phyloP scores from a whole-genome alignment of 2,329 filamentous ascomycete species.

The Aspergillus felis region DNA sequence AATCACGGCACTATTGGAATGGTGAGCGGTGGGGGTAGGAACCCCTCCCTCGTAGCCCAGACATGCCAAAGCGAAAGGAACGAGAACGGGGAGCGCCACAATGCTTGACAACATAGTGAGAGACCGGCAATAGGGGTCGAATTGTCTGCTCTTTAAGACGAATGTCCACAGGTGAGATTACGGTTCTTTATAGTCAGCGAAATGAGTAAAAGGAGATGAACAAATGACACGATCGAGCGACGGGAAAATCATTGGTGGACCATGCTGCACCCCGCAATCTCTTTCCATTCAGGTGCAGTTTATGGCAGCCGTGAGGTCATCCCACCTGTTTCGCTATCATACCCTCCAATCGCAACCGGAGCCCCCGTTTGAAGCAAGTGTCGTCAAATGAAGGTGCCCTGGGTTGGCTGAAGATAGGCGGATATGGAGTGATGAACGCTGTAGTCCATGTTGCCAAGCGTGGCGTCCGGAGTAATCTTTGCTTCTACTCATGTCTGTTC shows the following conservation, averaged over 20 bases:
- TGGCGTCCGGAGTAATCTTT: neutral
- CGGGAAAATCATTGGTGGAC: neutral
- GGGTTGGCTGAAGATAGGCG: neutral
- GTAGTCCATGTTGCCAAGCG: neutral
- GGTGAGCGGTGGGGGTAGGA: conserved; percentile 5
- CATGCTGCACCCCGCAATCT: neutral
- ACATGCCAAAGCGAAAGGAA: conserved; percentile 14
- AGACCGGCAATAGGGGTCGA: neutral
- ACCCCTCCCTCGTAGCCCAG: conserved; percentile 16
- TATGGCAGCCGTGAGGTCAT: neutral
- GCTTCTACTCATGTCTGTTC: neutral
- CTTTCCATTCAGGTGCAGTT: neutral
- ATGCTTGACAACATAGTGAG: conserved; percentile 7
- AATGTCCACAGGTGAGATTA: neutral
- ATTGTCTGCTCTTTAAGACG: neutral
- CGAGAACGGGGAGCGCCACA: neutral
- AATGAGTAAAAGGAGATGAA: no score
- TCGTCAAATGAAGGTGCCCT: neutral
- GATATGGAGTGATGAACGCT: neutral
- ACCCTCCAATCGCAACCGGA: neutral
- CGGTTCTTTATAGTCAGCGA: neutral
- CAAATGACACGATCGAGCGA: neutral
- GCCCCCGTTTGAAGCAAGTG: neutral
- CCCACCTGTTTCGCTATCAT: neutral
- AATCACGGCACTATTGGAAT: conserved; percentile 27